Evolutionary conservation across 805 yeast genomes (phyloP), one percentile per base, ranked within the genome.

Genomic region (Jamesozyma jinghongensis): DNA sequence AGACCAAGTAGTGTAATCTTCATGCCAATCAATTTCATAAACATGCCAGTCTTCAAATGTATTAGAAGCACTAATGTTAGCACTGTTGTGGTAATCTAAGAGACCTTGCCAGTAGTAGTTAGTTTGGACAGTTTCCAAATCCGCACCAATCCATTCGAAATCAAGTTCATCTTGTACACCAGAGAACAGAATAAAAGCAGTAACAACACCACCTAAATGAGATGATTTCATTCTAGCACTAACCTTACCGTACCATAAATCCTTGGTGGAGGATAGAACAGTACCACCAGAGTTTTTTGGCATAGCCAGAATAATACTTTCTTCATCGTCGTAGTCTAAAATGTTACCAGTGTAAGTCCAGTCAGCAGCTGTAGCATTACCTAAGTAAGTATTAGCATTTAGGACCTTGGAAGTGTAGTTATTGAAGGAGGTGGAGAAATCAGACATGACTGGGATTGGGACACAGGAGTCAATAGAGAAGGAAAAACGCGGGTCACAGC

Each of bases 151-250:
- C 51, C 78, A 81, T 67, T 88, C 96, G 56, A 65, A 79, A 73
- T 88, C 97, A 53, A 87, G 73, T 71, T 88, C 97, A 68, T 87
- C 97, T 69, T 84, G 78, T 32, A 81, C 85, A 57, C 84, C 83
- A 6, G 95, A 84, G 62, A 77, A 81, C 39, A 85, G 61, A 62
- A 87, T 85, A 54, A 79, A 76, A 25, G 95, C 88, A 13, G 94
- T 73, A 43, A 87, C 74, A 29, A 87, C 95, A 70, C 97, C 97
- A 8, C 63, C 69, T 30, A 71, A 72, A 56, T 77, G 84, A 1
- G 95, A 82, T 0, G 90, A 68, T 66, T 81, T 86, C 54, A 86
- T 54, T 37, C 67, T 73, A 37, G 81, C 79, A 26, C 79, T 66
- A 26, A 85, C 71, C 57, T 79, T 83, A 40, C 97, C 97, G 63